A percentile compares a stretch with the other conserved stretches of the same genome.
These are phyloP conservation scores for Circinella minor DNA, from an alignment of 371 early-diverging fungal species.

Conservation along the genomic window DNA sequence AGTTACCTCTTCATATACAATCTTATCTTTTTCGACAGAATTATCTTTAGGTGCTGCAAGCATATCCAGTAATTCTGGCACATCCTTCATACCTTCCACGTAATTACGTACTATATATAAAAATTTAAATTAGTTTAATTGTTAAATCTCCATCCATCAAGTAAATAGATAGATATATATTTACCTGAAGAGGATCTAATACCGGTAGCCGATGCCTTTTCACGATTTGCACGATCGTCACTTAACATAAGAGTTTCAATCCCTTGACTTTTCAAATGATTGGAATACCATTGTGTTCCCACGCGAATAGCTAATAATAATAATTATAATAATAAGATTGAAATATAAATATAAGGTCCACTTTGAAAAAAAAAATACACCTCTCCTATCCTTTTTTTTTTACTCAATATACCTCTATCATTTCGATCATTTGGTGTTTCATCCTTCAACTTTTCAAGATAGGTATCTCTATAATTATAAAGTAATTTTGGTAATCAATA, in stretches of 20 bases:
- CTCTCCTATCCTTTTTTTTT: too few species aligned
- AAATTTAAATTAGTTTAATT: neutral
- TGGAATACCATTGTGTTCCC: conserved; percentile 82
- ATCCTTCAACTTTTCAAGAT: conserved; percentile 76
- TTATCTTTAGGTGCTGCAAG: conserved; percentile 66
- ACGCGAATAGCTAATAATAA: conserved; percentile 77
- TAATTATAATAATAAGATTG: neutral
- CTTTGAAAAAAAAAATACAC: too few species aligned
- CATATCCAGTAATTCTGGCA: conserved; percentile 90
- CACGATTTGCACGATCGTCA: conserved; percentile 87
- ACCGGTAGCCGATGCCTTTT: conserved; percentile 69
- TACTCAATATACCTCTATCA: conserved; percentile 69
- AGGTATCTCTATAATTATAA: conserved; percentile 74
- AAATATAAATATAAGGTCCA: too few species aligned
- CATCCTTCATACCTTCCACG: conserved; percentile 52
- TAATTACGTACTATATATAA: conserved; percentile 52
- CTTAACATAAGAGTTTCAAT: conserved; percentile 78
- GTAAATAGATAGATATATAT: neutral
- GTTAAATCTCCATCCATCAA: neutral
- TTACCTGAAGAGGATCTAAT: conserved; percentile 68
- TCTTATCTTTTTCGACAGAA: conserved; percentile 40
- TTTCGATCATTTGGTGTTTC: conserved; percentile 95
- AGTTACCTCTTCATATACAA: conserved; percentile 61
- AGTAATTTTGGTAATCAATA: neutral
- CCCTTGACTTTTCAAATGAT: conserved; percentile 62